phyloP scores from a whole-genome alignment of 129 eudicot species.

The Escallonia rubra region DNA sequence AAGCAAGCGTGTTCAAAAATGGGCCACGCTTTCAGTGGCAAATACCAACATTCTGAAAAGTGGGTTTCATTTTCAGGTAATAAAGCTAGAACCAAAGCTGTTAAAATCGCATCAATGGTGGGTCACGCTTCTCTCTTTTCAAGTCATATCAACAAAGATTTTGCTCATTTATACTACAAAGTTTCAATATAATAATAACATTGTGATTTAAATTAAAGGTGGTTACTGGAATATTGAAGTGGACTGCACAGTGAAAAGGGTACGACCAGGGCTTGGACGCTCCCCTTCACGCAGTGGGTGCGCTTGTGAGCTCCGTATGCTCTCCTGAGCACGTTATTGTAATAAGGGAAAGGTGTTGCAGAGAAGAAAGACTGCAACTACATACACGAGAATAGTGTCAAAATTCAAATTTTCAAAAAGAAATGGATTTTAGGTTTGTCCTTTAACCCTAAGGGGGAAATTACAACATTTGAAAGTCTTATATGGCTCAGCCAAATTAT shows the following conservation, averaged over 20 bases:
- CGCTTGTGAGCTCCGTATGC: too few species aligned
- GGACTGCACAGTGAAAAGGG: conserved; percentile 23
- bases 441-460: too few species aligned
- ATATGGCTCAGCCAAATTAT: too few species aligned
- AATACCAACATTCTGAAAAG: not conserved
- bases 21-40: not conserved
- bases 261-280: conserved; percentile 8
- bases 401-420: too few species aligned
- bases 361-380: too few species aligned
- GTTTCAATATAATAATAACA: not conserved
- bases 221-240: conserved; percentile 8
- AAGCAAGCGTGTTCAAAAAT: not conserved
- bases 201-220: conserved; percentile 18
- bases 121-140: conserved; percentile 6
- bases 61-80: not conserved
- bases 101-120: not conserved
- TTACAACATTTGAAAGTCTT: too few species aligned
- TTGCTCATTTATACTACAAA: not conserved
- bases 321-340: too few species aligned
- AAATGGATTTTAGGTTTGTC: too few species aligned
- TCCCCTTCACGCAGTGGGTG: not conserved
- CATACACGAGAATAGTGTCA: too few species aligned
- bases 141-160: conserved; percentile 1
- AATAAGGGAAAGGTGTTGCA: too few species aligned
- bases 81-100: not conserved